phyloP scores from a whole-genome alignment of 176 grass and related monocot species.

The Thinopyrum elongatum region DNA sequence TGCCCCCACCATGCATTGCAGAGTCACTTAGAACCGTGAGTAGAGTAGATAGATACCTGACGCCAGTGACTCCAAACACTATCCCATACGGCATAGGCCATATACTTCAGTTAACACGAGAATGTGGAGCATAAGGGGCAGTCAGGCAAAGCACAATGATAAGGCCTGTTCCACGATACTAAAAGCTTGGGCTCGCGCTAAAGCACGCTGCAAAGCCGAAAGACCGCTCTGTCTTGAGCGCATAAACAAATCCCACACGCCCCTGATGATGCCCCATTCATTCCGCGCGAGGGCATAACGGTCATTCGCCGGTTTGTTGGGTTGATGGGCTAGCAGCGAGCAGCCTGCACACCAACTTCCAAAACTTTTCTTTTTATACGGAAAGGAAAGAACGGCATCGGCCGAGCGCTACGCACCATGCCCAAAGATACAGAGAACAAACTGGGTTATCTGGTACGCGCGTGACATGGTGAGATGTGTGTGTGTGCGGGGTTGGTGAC shows the following conservation, averaged over 20 bases:
- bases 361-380: constrained; percentile 45
- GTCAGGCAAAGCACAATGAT: constrained; percentile 49
- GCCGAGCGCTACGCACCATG: constrained; percentile 27
- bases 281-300: constrained; percentile 3
- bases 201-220: constrained; percentile 50
- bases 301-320: constrained; percentile 21
- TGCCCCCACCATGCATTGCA: constrained; percentile 19
- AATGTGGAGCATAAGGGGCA: constrained; percentile 30
- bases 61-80: constrained; percentile 29
- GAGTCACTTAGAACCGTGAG: not conserved
- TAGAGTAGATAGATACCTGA: not conserved
- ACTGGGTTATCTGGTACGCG: constrained; percentile 1
- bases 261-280: constrained; percentile 4
- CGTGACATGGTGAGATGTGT: not conserved
- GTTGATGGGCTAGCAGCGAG: constrained; percentile 2
- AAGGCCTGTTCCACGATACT: constrained; percentile 32
- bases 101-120: constrained; percentile 14
- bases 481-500: not conserved
- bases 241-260: constrained; percentile 41
- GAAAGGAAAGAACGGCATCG: not conserved
- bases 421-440: constrained; percentile 15
- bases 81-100: constrained; percentile 7
- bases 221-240: constrained; percentile 50
- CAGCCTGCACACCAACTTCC: constrained; percentile 32
- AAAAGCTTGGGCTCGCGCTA: constrained; percentile 38